phyloP scores from a whole-genome alignment of 176 grass and related monocot species.

The Secale cereale region DNA sequence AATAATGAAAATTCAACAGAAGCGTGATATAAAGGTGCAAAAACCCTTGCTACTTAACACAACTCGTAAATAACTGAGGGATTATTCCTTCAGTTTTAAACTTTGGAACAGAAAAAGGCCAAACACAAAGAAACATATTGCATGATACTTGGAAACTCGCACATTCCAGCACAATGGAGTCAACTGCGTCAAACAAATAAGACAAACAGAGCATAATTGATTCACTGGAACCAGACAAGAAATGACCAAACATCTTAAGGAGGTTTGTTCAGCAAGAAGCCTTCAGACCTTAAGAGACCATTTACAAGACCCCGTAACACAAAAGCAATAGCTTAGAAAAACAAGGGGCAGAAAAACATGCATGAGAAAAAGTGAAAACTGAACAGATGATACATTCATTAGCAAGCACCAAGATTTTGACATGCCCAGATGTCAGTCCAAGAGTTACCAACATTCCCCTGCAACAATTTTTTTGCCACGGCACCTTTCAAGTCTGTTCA shows the following conservation, averaged over 20 bases:
- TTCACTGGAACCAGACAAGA: neutral
- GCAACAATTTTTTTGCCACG: neutral
- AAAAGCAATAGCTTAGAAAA: neutral
- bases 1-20: neutral
- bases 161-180: neutral
- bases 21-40: neutral
- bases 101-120: neutral
- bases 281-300: neutral
- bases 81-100: neutral
- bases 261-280: neutral
- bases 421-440: neutral
- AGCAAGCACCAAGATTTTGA: neutral
- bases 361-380: neutral
- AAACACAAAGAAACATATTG: neutral
- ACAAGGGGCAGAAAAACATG: neutral
- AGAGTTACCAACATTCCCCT: no score
- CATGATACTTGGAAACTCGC: neutral
- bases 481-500: neutral
- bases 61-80: neutral
- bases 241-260: neutral
- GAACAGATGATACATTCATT: neutral
- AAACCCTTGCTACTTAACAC: neutral
- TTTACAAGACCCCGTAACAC: neutral
- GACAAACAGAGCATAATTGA: neutral
- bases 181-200: neutral